Evolutionary conservation across 345 rosid species (phyloP).

Genomic region (Rubroshorea leprosula): DNA sequence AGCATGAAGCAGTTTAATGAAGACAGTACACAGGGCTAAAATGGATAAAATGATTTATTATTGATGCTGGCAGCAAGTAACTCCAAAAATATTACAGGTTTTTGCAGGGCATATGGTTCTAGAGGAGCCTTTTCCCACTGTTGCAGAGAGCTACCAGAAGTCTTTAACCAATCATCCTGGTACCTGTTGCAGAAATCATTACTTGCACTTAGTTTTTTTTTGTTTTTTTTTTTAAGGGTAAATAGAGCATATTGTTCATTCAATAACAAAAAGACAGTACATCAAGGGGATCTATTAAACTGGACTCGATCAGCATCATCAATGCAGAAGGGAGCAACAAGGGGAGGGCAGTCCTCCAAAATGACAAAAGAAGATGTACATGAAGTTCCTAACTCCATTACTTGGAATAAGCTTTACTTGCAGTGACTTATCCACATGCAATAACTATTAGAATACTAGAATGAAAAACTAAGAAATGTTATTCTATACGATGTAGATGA

Average conservation of each 20-base stretch:
- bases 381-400: neutral
- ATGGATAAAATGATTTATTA: neutral
- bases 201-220: conserved; percentile 1
- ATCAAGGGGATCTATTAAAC: too few relatives aligned
- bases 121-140: conserved; percentile 98
- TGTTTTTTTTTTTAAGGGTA: neutral
- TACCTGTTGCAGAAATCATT: conserved; percentile 45
- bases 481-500: too few relatives aligned
- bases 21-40: neutral
- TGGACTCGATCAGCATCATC: too few relatives aligned
- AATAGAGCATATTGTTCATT: too few relatives aligned
- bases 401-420: neutral
- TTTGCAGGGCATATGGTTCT: conserved; percentile 85
- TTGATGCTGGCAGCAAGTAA: neutral
- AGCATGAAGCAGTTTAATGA: conserved; percentile 3
- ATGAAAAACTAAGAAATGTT: too few relatives aligned
- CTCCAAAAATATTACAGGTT: conserved; percentile 53
- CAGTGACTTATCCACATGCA: neutral
- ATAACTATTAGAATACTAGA: neutral
- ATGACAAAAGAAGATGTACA: too few relatives aligned
- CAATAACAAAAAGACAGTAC: too few relatives aligned
- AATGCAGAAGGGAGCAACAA: too few relatives aligned
- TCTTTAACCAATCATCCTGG: conserved; percentile 99
- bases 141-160: conserved; percentile 74
- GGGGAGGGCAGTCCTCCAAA: neutral